Evolutionary conservation across 2,329 filamentous ascomycete genomes (phyloP).

Genomic region (Ophiostoma pallidulum): DNA sequence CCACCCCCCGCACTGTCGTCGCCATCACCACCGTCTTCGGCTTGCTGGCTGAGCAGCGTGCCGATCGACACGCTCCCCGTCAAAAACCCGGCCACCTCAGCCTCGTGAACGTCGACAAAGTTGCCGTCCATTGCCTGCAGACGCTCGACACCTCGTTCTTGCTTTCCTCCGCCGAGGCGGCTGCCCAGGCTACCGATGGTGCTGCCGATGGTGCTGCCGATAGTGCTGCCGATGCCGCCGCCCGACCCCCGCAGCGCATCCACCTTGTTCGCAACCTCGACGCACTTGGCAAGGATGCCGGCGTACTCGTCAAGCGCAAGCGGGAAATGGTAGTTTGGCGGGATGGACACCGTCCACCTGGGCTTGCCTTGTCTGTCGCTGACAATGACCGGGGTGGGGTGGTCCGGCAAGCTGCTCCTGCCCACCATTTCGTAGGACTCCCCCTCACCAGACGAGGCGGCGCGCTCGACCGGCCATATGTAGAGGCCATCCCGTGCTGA

Average conservation of each 20-base stretch:
- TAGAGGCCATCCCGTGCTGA: slow-evolving; percentile 16
- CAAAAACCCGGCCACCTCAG: slow-evolving; percentile 55
- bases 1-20: slow-evolving; percentile 35
- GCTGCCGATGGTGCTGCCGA: background rate
- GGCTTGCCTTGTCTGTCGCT: slow-evolving; percentile 53
- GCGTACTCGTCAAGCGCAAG: slow-evolving; percentile 55
- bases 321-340: slow-evolving; percentile 56
- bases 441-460: slow-evolving; percentile 38
- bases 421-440: slow-evolving; percentile 56
- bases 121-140: slow-evolving; percentile 42
- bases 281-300: slow-evolving; percentile 59
- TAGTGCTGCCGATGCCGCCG: background rate
- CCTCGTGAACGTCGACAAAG: slow-evolving; percentile 67
- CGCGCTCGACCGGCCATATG: slow-evolving; percentile 30
- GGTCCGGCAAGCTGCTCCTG: slow-evolving; percentile 56
- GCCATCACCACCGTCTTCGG: slow-evolving; percentile 16
- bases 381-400: slow-evolving; percentile 63
- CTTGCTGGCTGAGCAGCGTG: slow-evolving; percentile 20
- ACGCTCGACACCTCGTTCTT: background rate
- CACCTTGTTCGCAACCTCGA: slow-evolving; percentile 52
- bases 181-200: background rate
- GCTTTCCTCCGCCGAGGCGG: background rate
- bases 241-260: slow-evolving; percentile 33
- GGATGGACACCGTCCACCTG: slow-evolving; percentile 77
- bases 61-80: slow-evolving; percentile 35